Conservation (phyloP, 495 filamentous ascomycete genomes). For the Bacidia gigantensis region DNA sequence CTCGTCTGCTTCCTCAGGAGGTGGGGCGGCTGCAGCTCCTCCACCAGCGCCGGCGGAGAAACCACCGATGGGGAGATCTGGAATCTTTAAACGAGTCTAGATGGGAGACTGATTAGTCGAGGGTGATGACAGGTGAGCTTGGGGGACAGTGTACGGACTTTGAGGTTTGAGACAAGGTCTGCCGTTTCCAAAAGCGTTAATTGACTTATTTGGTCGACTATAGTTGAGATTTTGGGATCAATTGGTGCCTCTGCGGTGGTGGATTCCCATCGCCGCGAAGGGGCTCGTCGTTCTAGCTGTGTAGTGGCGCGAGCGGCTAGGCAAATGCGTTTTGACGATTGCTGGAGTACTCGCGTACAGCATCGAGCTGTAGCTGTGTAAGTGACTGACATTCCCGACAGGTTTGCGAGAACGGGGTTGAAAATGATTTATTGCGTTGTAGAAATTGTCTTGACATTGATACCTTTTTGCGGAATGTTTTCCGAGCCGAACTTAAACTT, state of each 20-base stretch:
- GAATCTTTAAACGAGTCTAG: constrained; percentile 90
- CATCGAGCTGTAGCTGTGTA: constrained; percentile 8
- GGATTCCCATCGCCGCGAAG: constrained; percentile 53
- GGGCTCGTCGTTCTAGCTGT: constrained; percentile 12
- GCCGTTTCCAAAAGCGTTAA: constrained; percentile 96
- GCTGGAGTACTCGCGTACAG: constrained; percentile 8
- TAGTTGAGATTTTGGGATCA: constrained; percentile 78
- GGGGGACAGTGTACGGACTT: constrained; percentile 41
- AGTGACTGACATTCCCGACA: constrained; percentile 7
- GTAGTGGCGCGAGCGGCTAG: constrained; percentile 2
- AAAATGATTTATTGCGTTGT: too few relatives aligned
- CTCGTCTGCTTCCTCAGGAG: constrained; percentile 67
- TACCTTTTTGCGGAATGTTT: neutral
- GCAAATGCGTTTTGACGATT: constrained; percentile 5
- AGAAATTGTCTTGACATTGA: too few relatives aligned
- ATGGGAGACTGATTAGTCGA: constrained; percentile 3
- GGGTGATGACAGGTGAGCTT: neutral
- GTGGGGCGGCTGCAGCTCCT: constrained; percentile 48
- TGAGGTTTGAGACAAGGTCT: constrained; percentile 81
- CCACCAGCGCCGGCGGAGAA: constrained; percentile 44
- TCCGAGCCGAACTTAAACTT: neutral
- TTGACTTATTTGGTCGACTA: constrained; percentile 96
- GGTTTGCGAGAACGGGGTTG: neutral
- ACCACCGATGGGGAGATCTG: constrained; percentile 86
- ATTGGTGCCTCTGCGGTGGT: constrained; percentile 44